Evolutionary conservation across 208 protist species (phyloP).

Genomic region (Trypanosoma lewisi): DNA sequence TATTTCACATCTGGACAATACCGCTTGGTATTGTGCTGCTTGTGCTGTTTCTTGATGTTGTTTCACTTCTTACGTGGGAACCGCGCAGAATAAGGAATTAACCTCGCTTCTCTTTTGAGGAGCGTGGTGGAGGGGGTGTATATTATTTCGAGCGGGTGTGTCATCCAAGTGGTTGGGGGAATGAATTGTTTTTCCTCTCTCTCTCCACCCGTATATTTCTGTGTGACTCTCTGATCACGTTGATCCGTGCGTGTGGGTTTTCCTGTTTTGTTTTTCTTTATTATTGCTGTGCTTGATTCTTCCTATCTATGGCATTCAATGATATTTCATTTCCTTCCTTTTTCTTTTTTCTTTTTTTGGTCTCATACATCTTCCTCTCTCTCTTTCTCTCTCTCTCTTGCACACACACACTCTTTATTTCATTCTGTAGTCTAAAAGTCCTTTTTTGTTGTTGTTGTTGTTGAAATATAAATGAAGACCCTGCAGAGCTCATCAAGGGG

Average conservation of each 20-base stretch:
- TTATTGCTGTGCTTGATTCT: too few relatives aligned
- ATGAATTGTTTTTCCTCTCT: slow-evolving; percentile 11
- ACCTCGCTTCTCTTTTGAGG: background rate
- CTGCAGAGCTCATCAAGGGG: slow-evolving; percentile 63
- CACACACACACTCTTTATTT: too few relatives aligned
- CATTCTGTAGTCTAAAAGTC: background rate
- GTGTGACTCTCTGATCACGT: background rate
- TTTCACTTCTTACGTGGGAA: slow-evolving; percentile 15
- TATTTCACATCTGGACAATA: slow-evolving; percentile 54
- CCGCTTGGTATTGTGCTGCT: slow-evolving; percentile 32
- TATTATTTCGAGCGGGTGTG: background rate
- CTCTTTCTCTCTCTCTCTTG: too few relatives aligned
- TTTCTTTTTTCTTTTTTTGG: slow-evolving; percentile 8
- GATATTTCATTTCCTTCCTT: background rate
- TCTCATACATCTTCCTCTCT: too few relatives aligned
- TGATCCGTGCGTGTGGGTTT: background rate
- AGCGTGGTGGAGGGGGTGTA: background rate
- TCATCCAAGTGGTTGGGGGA: too few relatives aligned
- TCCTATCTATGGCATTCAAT: slow-evolving; percentile 7
- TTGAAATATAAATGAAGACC: slow-evolving; percentile 67
- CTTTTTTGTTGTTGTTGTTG: too few relatives aligned
- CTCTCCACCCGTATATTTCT: background rate
- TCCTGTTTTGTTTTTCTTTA: slow-evolving; percentile 6
- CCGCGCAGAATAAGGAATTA: slow-evolving; percentile 22
- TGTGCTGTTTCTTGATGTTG: slow-evolving; percentile 20